Evolutionary conservation across 306 rosid genomes (phyloP), one percentile per base, ranked within the genome.

Genomic region (Begonia peltatifolia): DNA sequence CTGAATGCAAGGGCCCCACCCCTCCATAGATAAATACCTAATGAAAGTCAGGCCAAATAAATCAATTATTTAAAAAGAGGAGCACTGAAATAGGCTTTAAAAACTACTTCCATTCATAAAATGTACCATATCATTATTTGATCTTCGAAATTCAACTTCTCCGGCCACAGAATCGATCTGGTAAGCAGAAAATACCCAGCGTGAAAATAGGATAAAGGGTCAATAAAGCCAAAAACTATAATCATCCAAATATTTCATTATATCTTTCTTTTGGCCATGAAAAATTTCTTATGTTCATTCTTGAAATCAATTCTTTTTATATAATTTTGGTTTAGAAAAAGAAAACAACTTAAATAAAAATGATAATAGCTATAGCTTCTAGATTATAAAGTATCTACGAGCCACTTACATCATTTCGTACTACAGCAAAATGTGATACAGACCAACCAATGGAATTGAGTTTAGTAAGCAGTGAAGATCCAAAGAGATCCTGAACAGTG

Each of bases 151-250:
- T 71, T 83, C 95, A 13, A 90, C 94, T 79, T 80, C 95, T 69
- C 83, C 94, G 17, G 94, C 92, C 70, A 90, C 92, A 47, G 93
- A 80, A 78, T 90, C 95, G 55, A 83, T 66, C 95, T 90, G 95
- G 41, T 64, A 67, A 57, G 58, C 12, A 44, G 14, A 62, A 57
- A 50, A 22, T 42, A 14, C 7, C 6, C 6, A 25, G 38, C 9
- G 38, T 5, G 38, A 30, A 48, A 46, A 62, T 20, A 17, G 38
- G 55, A 57, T 51, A 46, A 35, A 60, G 36, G 47, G 61, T 46
- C 61, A 68, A 68, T 42, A 2, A 42, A 42, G 12, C 3, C 9
- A 42, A 42, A 42, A 30, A 5, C 38, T 30, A 30, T 6, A 5
- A 30, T 7, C 38, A 30, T 30, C 38, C 38, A 30, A 0, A 30